Conservation (phyloP, 441 rosid species). For the Arabidopsis lyrata region DNA sequence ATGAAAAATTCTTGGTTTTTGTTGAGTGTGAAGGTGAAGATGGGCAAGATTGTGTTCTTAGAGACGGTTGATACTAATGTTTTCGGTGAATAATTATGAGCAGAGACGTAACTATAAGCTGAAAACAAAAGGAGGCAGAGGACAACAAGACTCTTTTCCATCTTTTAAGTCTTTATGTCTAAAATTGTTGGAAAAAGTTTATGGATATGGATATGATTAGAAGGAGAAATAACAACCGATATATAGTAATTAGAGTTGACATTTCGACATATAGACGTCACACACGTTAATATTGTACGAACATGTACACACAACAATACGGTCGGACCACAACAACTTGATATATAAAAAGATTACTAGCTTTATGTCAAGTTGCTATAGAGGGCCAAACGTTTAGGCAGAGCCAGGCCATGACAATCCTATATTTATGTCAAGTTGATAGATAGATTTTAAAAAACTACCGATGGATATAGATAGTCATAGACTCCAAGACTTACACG, state of each 20-base stretch:
- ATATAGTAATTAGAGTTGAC: neutral
- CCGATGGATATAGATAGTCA: too few relatives aligned
- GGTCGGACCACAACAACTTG: constrained; percentile 8
- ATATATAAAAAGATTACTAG: neutral
- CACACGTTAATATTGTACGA: constrained; percentile 21
- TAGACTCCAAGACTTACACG: neutral
- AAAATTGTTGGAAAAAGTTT: neutral
- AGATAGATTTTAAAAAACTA: too few relatives aligned
- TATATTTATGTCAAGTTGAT: neutral
- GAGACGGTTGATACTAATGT: constrained; percentile 30
- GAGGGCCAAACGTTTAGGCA: neutral
- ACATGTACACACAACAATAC: neutral
- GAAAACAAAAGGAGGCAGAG: constrained; percentile 27
- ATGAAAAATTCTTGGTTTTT: constrained; percentile 32
- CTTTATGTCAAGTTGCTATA: neutral
- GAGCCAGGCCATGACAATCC: neutral
- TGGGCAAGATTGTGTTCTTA: constrained; percentile 33
- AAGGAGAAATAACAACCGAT: too few relatives aligned
- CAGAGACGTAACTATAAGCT: constrained; percentile 10
- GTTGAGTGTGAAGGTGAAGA: constrained; percentile 39
- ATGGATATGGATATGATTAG: neutral
- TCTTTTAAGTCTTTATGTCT: neutral
- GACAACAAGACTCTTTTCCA: constrained; percentile 26
- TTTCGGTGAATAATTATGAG: constrained; percentile 6
- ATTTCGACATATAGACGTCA: constrained; percentile 9